Evolutionary conservation across 345 rosid species (phyloP).

Genomic region (Citrus reticulata): DNA sequence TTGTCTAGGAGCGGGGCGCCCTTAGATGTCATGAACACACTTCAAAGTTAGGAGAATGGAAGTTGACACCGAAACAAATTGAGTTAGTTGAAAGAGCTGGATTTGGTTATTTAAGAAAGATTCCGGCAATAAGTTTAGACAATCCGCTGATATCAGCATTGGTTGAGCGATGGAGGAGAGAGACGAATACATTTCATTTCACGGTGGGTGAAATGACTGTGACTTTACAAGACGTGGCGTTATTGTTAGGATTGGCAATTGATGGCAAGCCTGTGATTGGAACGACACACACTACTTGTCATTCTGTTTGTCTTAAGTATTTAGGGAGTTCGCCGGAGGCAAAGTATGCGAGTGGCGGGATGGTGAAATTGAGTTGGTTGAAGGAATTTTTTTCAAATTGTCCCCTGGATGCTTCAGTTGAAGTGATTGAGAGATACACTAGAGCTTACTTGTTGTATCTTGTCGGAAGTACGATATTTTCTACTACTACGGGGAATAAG

Average conservation of each 20-base stretch:
- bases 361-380: slow-evolving; percentile 98
- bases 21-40: slow-evolving; percentile 98
- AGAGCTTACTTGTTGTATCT: slow-evolving; percentile 91
- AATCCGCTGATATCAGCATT: slow-evolving; percentile 89
- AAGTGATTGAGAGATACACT: slow-evolving; percentile 61
- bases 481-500: slow-evolving; percentile 93
- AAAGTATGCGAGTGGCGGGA: slow-evolving; percentile 91
- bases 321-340: slow-evolving; percentile 69
- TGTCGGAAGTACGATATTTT: slow-evolving; percentile 91
- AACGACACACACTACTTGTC: slow-evolving; percentile 76
- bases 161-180: slow-evolving; percentile 97
- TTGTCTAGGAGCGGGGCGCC: slow-evolving; percentile 84
- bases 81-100: slow-evolving; percentile 89
- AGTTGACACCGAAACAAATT: slow-evolving; percentile 60
- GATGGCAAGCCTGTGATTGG: slow-evolving; percentile 96
- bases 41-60: slow-evolving; percentile 89
- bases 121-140: slow-evolving; percentile 92
- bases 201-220: slow-evolving; percentile 90
- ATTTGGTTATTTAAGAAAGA: slow-evolving; percentile 75
- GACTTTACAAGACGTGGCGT: slow-evolving; percentile 75
- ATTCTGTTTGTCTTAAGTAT: slow-evolving; percentile 56
- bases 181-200: slow-evolving; percentile 91
- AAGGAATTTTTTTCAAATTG: slow-evolving; percentile 80
- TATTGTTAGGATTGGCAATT: slow-evolving; percentile 75
- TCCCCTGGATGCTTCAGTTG: slow-evolving; percentile 54